phyloP scores from a whole-genome alignment of 2,329 filamentous ascomycete species.

The Ustulina deusta region DNA sequence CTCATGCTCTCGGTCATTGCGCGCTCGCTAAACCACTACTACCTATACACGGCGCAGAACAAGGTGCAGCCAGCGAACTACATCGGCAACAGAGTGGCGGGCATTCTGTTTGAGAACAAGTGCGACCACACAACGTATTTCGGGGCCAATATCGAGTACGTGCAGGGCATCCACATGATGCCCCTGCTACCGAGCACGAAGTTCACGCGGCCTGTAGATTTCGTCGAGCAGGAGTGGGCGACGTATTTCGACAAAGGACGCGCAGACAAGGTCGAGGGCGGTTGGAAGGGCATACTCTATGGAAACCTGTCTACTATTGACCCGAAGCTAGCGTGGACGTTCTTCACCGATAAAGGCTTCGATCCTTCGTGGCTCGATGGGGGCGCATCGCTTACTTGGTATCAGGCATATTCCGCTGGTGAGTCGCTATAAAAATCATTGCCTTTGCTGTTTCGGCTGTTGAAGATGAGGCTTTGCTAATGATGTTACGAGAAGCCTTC shows the following conservation, averaged over 20 bases:
- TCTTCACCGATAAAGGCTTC: slow-evolving; percentile 77
- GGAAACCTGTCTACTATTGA: slow-evolving; percentile 85
- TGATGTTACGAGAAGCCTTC: slow-evolving; percentile 44
- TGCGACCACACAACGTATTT: slow-evolving; percentile 94
- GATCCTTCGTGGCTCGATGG: slow-evolving; percentile 79
- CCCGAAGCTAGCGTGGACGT: slow-evolving; percentile 75
- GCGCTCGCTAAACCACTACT: slow-evolving; percentile 81
- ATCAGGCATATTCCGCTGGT: slow-evolving; percentile 82
- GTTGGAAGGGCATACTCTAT: slow-evolving; percentile 88
- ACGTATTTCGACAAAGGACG: slow-evolving; percentile 78
- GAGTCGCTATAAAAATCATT: slow-evolving; percentile 51
- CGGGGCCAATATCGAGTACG: slow-evolving; percentile 76
- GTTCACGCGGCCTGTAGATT: slow-evolving; percentile 73
- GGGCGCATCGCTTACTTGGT: slow-evolving; percentile 87
- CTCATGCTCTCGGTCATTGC: slow-evolving; percentile 85
- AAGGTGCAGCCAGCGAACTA: slow-evolving; percentile 78
- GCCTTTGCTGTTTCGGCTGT: neutral
- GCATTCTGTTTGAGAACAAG: slow-evolving; percentile 92
- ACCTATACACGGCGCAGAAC: slow-evolving; percentile 80
- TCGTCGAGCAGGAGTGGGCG: slow-evolving; percentile 87
- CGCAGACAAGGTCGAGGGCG: slow-evolving; percentile 73
- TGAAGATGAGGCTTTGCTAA: slow-evolving; percentile 20
- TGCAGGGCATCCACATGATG: slow-evolving; percentile 81
- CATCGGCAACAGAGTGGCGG: slow-evolving; percentile 79
- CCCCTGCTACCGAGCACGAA: slow-evolving; percentile 73